These are phyloP conservation scores for Ceratobasidium sp. DNA, from an alignment of 1,284 basidiomycete genomes.

Conservation along the genomic window DNA sequence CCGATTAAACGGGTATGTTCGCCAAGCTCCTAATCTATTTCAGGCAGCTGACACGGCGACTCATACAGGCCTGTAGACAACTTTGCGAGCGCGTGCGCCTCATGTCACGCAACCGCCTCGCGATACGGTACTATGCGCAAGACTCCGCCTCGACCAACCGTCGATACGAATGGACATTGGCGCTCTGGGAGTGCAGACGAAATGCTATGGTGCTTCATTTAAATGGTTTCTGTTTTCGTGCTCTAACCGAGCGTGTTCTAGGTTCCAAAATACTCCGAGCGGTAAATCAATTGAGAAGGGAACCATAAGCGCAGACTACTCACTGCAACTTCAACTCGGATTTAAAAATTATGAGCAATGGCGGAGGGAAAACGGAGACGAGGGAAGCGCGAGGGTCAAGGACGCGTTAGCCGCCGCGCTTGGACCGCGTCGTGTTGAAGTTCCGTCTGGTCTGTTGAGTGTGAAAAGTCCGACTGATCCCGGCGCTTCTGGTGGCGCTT, in stretches of 20 bases:
- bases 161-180: constrained; percentile 29
- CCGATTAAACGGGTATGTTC: constrained; percentile 26
- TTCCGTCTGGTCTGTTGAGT: not conserved
- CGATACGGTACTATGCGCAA: constrained; percentile 19
- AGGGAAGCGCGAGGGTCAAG: not conserved
- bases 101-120: constrained; percentile 22
- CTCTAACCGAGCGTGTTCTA: not conserved
- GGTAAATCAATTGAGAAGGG: constrained; percentile 32
- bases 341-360: constrained; percentile 32
- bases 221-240: not conserved
- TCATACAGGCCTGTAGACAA: constrained; percentile 21
- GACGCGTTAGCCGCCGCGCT: not conserved
- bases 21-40: no score
- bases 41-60: no score
- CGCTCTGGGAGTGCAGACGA: constrained; percentile 27
- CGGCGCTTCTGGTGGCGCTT: no score
- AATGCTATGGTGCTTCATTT: not conserved
- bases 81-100: constrained; percentile 15
- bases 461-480: not conserved
- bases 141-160: not conserved
- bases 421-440: constrained; percentile 10
- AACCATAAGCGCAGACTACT: constrained; percentile 38
- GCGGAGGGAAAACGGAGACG: not conserved
- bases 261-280: constrained; percentile 44
- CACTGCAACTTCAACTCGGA: constrained; percentile 41